Percentiles rank a stretch among this genome's conserved stretches.
These are phyloP conservation scores for Tylopilus subfusipes DNA, from an alignment of 768 basidiomycete species.

Conservation along the genomic window DNA sequence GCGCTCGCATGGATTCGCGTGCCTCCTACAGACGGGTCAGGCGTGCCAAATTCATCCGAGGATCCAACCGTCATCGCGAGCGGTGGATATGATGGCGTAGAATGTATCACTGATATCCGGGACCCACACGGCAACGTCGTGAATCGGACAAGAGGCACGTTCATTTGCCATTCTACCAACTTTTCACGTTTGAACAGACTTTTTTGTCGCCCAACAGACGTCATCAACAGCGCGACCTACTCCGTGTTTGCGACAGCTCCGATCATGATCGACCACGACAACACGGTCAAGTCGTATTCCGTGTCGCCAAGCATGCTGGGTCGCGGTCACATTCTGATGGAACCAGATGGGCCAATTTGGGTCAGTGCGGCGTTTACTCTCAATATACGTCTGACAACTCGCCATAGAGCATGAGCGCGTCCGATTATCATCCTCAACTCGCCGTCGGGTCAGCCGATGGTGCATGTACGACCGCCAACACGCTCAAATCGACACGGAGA, in stretches of 20 bases:
- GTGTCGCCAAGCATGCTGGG: slow-evolving; percentile 72
- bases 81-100: slow-evolving; percentile 78
- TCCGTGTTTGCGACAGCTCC: slow-evolving; percentile 66
- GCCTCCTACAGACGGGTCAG: slow-evolving; percentile 52
- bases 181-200: neutral
- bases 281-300: slow-evolving; percentile 71
- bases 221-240: slow-evolving; percentile 64
- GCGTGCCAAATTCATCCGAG: slow-evolving; percentile 41
- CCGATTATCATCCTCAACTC: slow-evolving; percentile 85
- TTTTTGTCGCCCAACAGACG: slow-evolving; percentile 42
- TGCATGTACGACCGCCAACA: slow-evolving; percentile 69
- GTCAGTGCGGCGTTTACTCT: slow-evolving; percentile 41
- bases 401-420: slow-evolving; percentile 61
- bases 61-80: slow-evolving; percentile 74
- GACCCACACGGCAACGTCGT: slow-evolving; percentile 64
- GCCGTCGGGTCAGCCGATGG: slow-evolving; percentile 85
- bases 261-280: slow-evolving; percentile 81
- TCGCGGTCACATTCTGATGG: slow-evolving; percentile 64
- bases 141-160: slow-evolving; percentile 72
- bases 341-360: slow-evolving; percentile 81
- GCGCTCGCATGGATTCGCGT: slow-evolving; percentile 70
- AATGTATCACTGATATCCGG: slow-evolving; percentile 73
- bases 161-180: neutral
- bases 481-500: slow-evolving; percentile 60
- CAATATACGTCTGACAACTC: neutral